Evolutionary conservation across 2,329 filamentous ascomycete species (phyloP).

Genomic region (Aureobasidium sp.): DNA sequence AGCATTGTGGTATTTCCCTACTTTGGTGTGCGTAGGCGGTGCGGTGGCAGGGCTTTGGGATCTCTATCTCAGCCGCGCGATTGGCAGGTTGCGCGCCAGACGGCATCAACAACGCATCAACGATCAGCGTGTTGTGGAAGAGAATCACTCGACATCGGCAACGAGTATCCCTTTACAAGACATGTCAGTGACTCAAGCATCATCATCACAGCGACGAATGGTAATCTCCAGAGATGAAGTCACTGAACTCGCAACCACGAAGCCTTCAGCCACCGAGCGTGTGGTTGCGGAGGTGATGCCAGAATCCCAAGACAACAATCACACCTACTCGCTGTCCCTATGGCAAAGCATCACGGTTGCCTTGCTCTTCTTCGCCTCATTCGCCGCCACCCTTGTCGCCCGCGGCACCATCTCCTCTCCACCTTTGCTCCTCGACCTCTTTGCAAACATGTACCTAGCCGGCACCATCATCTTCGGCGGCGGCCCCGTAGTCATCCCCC

Average conservation of each 20-base stretch:
- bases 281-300: not conserved
- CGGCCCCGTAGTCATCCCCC: conserved; percentile 40
- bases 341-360: conserved; percentile 5
- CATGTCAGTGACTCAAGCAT: not conserved
- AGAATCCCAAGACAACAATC: not conserved
- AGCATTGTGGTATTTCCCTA: conserved; percentile 67
- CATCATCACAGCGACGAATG: not conserved
- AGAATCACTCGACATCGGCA: not conserved
- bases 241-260: not conserved
- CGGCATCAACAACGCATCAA: not conserved
- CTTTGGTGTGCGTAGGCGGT: conserved; percentile 54
- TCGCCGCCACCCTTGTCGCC: conserved; percentile 50
- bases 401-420: conserved; percentile 33
- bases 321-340: not conserved
- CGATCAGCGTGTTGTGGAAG: not conserved
- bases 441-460: conserved; percentile 66
- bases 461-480: conserved; percentile 52
- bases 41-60: conserved; percentile 51
- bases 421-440: conserved; percentile 52
- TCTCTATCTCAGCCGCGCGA: conserved; percentile 14
- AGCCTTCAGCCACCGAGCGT: not conserved
- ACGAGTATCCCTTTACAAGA: not conserved
- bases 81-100: not conserved
- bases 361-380: conserved; percentile 30
- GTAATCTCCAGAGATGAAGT: too few species aligned